A percentile compares a stretch with the other conserved stretches of the same genome.
phyloP scores from a whole-genome alignment of 2,329 filamentous ascomycete genomes.

The Chaetomium sp. region DNA sequence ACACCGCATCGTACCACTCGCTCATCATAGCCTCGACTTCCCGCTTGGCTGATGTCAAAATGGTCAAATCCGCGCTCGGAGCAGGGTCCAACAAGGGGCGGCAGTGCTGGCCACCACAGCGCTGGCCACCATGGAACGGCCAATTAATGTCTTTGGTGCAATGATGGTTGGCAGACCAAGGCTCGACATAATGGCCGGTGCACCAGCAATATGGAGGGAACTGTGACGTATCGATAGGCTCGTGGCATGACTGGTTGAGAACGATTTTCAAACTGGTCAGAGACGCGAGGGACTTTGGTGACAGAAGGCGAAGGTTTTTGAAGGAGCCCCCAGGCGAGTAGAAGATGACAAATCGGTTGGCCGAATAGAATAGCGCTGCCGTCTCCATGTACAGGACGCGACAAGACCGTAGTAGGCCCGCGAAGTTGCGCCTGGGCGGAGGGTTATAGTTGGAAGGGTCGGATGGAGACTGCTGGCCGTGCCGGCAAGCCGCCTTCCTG shows the following conservation, averaged over 20 bases:
- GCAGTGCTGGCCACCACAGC: neutral
- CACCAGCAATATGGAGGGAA: neutral
- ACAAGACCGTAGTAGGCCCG: conserved; percentile 1
- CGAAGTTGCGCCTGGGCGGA: conserved; percentile 11
- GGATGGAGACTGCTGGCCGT: no score
- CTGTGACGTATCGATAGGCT: neutral
- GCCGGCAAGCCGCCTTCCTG: neutral
- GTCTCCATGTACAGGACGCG: conserved; percentile 2
- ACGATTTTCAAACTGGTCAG: conserved; percentile 24
- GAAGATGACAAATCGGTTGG: conserved; percentile 9
- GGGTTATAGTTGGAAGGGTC: neutral
- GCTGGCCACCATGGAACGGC: neutral
- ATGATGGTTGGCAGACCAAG: neutral
- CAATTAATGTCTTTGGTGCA: neutral
- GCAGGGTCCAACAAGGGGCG: neutral
- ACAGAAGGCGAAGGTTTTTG: conserved; percentile 20
- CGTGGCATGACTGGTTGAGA: conserved; percentile 22
- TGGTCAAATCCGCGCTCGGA: neutral
- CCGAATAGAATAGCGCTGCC: conserved; percentile 3
- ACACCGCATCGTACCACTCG: conserved; percentile 18
- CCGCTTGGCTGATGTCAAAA: conserved; percentile 2
- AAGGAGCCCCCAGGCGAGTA: neutral
- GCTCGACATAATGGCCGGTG: neutral
- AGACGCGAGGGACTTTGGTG: conserved; percentile 14
- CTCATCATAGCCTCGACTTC: conserved; percentile 10